These are phyloP conservation scores for Vickermania ingenoplastis DNA, from an alignment of 208 protist species.

Conservation along the genomic window DNA sequence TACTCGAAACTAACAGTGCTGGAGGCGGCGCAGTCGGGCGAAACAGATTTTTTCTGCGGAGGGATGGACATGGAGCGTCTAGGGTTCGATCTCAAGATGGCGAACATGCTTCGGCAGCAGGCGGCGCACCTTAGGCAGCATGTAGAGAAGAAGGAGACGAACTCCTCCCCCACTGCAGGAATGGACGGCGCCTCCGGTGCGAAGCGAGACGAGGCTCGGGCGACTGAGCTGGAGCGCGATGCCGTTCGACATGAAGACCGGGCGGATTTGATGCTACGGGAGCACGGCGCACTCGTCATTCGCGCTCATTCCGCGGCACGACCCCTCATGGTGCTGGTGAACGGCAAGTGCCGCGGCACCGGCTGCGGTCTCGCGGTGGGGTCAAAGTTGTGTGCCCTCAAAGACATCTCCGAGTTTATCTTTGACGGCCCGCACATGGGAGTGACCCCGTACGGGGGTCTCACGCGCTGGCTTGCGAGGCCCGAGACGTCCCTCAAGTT, in stretches of 20 bases:
- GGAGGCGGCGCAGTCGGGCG: constrained; percentile 79
- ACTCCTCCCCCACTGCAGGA: constrained; percentile 6
- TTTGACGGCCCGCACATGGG: constrained; percentile 77
- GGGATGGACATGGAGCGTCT: constrained; percentile 58
- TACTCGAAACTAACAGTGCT: constrained; percentile 83
- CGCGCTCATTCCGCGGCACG: constrained; percentile 65
- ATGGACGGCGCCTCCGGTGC: background rate
- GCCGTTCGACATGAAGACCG: constrained; percentile 68
- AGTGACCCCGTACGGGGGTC: constrained; percentile 74
- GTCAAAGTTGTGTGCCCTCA: constrained; percentile 78
- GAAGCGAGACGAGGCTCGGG: constrained; percentile 20
- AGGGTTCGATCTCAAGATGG: constrained; percentile 64
- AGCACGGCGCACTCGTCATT: constrained; percentile 74
- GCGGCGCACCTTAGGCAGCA: constrained; percentile 15
- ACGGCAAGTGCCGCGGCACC: constrained; percentile 81
- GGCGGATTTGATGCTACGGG: constrained; percentile 60
- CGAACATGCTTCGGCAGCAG: constrained; percentile 23
- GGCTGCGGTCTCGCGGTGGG: constrained; percentile 77
- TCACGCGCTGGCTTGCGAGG: constrained; percentile 71
- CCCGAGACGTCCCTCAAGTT: constrained; percentile 85
- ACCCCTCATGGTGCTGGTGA: constrained; percentile 81
- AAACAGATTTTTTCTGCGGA: constrained; percentile 82
- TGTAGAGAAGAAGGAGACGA: constrained; percentile 1
- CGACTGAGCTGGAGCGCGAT: constrained; percentile 45
- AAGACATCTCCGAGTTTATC: constrained; percentile 77